A percentile compares a stretch with the other conserved stretches of the same genome.
These are phyloP conservation scores for Hansenula lynferdii DNA, from an alignment of 1,139 yeast species.

Conservation along the genomic window DNA sequence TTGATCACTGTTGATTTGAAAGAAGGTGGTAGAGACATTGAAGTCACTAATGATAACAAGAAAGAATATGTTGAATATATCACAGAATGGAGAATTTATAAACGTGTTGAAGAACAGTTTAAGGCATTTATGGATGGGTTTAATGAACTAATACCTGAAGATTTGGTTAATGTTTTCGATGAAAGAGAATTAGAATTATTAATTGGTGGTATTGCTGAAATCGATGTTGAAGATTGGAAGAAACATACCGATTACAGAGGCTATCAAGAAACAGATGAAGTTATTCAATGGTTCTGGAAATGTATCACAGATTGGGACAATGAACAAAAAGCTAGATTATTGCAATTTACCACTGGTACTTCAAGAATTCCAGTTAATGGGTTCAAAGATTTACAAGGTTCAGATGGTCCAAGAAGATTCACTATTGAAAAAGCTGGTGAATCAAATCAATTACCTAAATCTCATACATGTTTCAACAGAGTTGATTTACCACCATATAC, in stretches of 20 bases:
- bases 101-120: conserved; percentile 93
- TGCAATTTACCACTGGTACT: conserved; percentile 98
- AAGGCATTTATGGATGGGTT: conserved; percentile 96
- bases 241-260: conserved; percentile 98
- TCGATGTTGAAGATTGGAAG: conserved; percentile 98
- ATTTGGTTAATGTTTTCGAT: conserved; percentile 91
- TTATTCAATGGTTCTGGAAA: conserved; percentile 98
- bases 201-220: conserved; percentile 97
- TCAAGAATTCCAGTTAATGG: conserved; percentile 99
- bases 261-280: conserved; percentile 93
- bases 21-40: conserved; percentile 81
- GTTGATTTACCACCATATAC: conserved; percentile 85
- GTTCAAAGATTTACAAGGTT: conserved; percentile 95
- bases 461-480: conserved; percentile 94
- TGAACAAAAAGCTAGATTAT: conserved; percentile 90
- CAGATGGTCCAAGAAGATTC: conserved; percentile 98
- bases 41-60: conserved; percentile 91
- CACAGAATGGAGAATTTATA: conserved; percentile 93
- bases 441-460: conserved; percentile 85
- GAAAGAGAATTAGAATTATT: conserved; percentile 94
- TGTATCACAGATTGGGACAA: conserved; percentile 93
- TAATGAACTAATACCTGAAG: conserved; percentile 96
- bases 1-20: conserved; percentile 86
- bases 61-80: conserved; percentile 92
- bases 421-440: conserved; percentile 99